Base-by-base conservation (phyloP, 23 red algal genomes). In the Cyanidiococcus yangmingshanensis region DNA sequence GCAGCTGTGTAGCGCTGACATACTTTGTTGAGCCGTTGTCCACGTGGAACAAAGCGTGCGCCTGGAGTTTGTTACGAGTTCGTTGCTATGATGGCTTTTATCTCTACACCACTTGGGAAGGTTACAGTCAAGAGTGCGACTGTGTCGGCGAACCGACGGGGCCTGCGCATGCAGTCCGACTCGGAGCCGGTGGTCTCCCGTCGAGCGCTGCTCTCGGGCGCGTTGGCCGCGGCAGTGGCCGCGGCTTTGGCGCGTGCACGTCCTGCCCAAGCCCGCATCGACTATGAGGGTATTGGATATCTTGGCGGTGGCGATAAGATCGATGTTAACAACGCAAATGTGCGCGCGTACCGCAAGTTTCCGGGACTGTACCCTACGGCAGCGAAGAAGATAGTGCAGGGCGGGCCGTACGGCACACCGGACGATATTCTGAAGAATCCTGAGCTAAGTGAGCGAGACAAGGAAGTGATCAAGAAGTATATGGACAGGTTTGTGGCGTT, bases 271-370 rank as follows among this genome's bases (percentile, higher is more conserved):
- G 93, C 93, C 41, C 82, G 87, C 40, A 90, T 76, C 39, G 93
- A 97, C 71, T 97, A 97, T 80, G 77, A 77, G 39, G 80, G 84
- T 40, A 85, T 97, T 16, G 76, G 77, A 30, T 97, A 78, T 76
- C 76, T 97, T 12, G 93, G 93, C 41, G 93, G 93, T 37, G 50
- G 77, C 40, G 93, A 97, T 57, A 82, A 75, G 16, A 87, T 97
- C 75, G 93, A 97, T 74, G 79, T 97, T 54, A 97, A 97, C 93
- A 97, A 97, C 74, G 87, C 93, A 18, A 97, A 97, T 78, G 83
- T 97, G 3, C 85, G 93, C 35, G 93, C 85, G 27, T 97, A 91
- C 79, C 39, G 75, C 16, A 90, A 88, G 80, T 86, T 88, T 67
- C 84, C 77, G 0, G 93, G 93, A 31, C 76, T 97, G 12, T 97